phyloP scores from a whole-genome alignment of 1,284 basidiomycete genomes.

The Rugosomyces carneus region DNA sequence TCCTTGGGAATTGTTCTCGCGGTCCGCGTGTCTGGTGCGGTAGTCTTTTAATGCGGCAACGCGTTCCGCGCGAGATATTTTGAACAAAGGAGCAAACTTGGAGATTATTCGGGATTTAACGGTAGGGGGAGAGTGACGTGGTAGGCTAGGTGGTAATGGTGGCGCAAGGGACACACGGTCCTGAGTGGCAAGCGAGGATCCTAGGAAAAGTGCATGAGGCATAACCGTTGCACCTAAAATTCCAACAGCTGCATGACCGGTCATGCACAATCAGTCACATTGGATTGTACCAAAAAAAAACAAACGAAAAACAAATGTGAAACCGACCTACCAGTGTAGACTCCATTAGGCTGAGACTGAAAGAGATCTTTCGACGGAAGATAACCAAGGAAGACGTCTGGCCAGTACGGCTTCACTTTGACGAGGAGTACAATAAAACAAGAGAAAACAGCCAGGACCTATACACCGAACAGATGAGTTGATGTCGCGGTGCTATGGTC shows the following conservation, averaged over 20 bases:
- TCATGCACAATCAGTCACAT: neutral
- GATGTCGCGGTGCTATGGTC: neutral
- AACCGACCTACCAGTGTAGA: constrained; percentile 58
- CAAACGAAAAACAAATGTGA: neutral
- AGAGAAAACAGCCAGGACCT: constrained; percentile 65
- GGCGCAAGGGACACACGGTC: constrained; percentile 40
- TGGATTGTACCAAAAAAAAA: neutral
- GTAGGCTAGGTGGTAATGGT: constrained; percentile 7
- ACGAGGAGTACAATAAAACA: constrained; percentile 72
- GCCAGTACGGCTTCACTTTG: constrained; percentile 64
- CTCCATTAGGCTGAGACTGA: constrained; percentile 40
- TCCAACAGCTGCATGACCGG: constrained; percentile 46
- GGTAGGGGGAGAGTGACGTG: constrained; percentile 6
- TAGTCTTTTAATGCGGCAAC: constrained; percentile 24
- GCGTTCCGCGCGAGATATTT: constrained; percentile 30
- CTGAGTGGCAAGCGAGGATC: constrained; percentile 66
- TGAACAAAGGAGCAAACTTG: constrained; percentile 22
- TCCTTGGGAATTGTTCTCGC: constrained; percentile 48
- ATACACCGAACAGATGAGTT: constrained; percentile 5
- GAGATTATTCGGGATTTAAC: constrained; percentile 14
- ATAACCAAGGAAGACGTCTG: constrained; percentile 68
- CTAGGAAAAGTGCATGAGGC: constrained; percentile 72
- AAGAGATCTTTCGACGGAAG: constrained; percentile 58
- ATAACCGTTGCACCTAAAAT: constrained; percentile 49
- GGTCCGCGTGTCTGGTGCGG: constrained; percentile 26